phyloP scores from a whole-genome alignment of 345 rosid genomes.

The Ceriops decandra region DNA sequence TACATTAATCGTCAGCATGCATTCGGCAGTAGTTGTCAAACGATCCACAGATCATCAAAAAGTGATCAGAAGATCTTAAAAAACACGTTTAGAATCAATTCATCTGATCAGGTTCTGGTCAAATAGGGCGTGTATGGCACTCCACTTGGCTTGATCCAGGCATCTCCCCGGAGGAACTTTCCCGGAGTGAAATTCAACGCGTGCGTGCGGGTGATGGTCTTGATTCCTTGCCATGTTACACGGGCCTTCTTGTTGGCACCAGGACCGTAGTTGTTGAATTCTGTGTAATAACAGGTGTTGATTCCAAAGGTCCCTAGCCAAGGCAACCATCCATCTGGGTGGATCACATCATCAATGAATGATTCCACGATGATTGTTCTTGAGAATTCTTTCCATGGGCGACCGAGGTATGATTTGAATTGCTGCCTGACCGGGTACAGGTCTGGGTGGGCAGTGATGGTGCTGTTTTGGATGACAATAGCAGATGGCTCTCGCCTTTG shows the following conservation, averaged over 20 bases:
- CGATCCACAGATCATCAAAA: no score
- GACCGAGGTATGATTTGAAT: slow-evolving; percentile 54
- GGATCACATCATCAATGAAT: slow-evolving; percentile 50
- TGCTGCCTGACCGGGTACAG: slow-evolving; percentile 26
- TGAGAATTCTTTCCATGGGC: slow-evolving; percentile 63
- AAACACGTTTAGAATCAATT: no score
- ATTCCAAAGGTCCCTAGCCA: slow-evolving; percentile 51
- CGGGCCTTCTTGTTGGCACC: slow-evolving; percentile 42
- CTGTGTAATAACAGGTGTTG: slow-evolving; percentile 54
- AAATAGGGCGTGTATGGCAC: slow-evolving; percentile 40
- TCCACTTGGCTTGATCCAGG: slow-evolving; percentile 48
- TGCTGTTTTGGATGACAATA: slow-evolving; percentile 66
- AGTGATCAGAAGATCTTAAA: no score
- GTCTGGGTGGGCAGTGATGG: slow-evolving; percentile 44
- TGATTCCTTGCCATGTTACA: slow-evolving; percentile 62
- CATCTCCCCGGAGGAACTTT: slow-evolving; percentile 37
- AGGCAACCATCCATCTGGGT: slow-evolving; percentile 60
- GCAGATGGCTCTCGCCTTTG: slow-evolving; percentile 42
- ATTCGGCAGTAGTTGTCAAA: no score
- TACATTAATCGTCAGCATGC: no score
- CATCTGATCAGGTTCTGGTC: background rate
- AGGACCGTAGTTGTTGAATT: slow-evolving; percentile 58
- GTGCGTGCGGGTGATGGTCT: slow-evolving; percentile 30
- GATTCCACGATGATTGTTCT: slow-evolving; percentile 62
- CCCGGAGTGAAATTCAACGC: slow-evolving; percentile 39